Evolutionary conservation across 1,139 yeast species (phyloP).

Genomic region (Yamadazyma conglobata): DNA sequence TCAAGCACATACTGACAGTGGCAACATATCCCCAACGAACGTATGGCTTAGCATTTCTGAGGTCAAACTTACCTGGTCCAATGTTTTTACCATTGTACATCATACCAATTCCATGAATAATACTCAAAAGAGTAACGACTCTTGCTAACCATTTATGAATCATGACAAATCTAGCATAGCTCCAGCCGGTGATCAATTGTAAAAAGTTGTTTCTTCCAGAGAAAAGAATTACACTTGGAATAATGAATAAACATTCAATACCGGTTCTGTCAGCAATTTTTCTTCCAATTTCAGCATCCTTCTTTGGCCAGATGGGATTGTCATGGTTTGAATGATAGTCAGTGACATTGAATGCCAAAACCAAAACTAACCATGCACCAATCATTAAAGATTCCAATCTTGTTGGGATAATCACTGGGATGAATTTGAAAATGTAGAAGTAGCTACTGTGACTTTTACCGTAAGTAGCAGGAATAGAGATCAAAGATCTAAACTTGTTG

Average conservation of each 20-base stretch:
- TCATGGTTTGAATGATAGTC: constrained; percentile 38
- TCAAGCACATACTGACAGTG: constrained; percentile 31
- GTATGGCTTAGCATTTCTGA: constrained; percentile 37
- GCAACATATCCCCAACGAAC: constrained; percentile 58
- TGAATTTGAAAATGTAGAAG: constrained; percentile 24
- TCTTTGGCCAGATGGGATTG: constrained; percentile 30
- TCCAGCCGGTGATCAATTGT: constrained; percentile 65
- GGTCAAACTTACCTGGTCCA: constrained; percentile 24
- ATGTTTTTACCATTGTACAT: constrained; percentile 32
- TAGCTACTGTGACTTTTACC: constrained; percentile 40
- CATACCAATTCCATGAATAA: constrained; percentile 53
- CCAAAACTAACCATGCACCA: constrained; percentile 46
- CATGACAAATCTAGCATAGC: constrained; percentile 54
- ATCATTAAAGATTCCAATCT: constrained; percentile 57
- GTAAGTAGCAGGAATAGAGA: constrained; percentile 49
- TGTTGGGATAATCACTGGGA: constrained; percentile 52
- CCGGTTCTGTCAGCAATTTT: constrained; percentile 63
- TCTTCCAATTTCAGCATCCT: constrained; percentile 44
- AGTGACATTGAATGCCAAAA: constrained; percentile 42
- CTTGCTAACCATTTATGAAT: constrained; percentile 70
- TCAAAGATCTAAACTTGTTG: constrained; percentile 38
- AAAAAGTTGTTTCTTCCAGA: constrained; percentile 68
- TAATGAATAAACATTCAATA: constrained; percentile 40
- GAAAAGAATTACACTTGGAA: constrained; percentile 53
- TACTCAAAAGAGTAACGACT: constrained; percentile 35